phyloP scores from a whole-genome alignment of 208 protist genomes.

The Herpetomonas tarakana region DNA sequence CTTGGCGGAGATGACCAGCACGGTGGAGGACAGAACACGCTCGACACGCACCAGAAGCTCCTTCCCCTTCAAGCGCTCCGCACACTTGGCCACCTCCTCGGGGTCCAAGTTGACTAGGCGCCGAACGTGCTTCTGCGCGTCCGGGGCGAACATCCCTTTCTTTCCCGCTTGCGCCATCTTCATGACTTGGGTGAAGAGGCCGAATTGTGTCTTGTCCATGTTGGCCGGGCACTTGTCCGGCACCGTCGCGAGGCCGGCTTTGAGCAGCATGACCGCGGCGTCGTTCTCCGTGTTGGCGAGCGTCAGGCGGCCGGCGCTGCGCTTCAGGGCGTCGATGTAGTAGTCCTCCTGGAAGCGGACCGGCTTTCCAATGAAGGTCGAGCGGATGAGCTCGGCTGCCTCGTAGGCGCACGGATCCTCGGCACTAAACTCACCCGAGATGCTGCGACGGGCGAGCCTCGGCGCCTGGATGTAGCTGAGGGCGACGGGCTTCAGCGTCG shows the following conservation, averaged over 20 bases:
- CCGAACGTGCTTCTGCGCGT: conserved; percentile 61
- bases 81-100: conserved; percentile 42
- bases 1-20: conserved; percentile 49
- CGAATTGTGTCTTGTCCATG: conserved; percentile 70
- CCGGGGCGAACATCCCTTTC: conserved; percentile 69
- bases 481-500: conserved; percentile 69
- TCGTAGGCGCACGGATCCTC: conserved; percentile 89
- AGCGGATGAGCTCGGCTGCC: conserved; percentile 81
- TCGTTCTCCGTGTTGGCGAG: conserved; percentile 45
- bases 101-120: conserved; percentile 36
- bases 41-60: conserved; percentile 71
- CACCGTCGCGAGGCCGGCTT: conserved; percentile 67
- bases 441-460: conserved; percentile 50
- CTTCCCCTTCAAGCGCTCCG: conserved; percentile 47
- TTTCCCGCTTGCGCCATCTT: conserved; percentile 38
- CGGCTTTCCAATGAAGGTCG: conserved; percentile 79
- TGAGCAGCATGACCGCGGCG: conserved; percentile 61
- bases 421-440: conserved; percentile 53
- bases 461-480: conserved; percentile 87
- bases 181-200: conserved; percentile 54
- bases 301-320: conserved; percentile 65
- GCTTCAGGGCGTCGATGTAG: conserved; percentile 76
- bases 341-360: conserved; percentile 87
- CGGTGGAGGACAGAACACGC: conserved; percentile 55
- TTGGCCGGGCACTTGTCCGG: conserved; percentile 45